Evolutionary conservation across 116 monocot genomes (phyloP).

Genomic region (Cymodocea nodosa): DNA sequence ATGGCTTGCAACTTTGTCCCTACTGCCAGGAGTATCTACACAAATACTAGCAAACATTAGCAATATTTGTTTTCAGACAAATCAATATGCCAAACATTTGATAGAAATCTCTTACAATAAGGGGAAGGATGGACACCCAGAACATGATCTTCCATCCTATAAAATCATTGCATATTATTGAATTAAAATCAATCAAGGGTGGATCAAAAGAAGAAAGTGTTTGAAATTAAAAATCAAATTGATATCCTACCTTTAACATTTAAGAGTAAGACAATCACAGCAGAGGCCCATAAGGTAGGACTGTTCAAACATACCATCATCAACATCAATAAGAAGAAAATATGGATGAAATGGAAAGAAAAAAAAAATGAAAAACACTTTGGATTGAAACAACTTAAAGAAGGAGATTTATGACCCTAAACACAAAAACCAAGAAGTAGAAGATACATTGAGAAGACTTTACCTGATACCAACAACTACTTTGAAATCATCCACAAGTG

Average conservation of each 20-base stretch:
- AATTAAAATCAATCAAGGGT: not conserved
- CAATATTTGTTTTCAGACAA: too few species aligned
- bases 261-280: slow-evolving; percentile 57
- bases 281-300: slow-evolving; percentile 60
- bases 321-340: too few species aligned
- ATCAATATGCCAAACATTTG: too few species aligned
- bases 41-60: too few species aligned
- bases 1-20: slow-evolving; percentile 28
- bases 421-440: too few species aligned
- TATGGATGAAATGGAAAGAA: too few species aligned
- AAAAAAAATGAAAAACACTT: too few species aligned
- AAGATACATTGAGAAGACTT: not conserved
- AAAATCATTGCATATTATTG: not conserved
- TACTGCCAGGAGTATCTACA: slow-evolving; percentile 18
- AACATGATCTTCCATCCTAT: slow-evolving; percentile 61
- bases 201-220: not conserved
- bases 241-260: slow-evolving; percentile 60
- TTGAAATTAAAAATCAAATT: not conserved
- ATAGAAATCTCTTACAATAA: slow-evolving; percentile 32
- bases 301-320: slow-evolving; percentile 19
- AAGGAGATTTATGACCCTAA: too few species aligned
- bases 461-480: slow-evolving; percentile 76
- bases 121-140: slow-evolving; percentile 65
- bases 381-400: too few species aligned
- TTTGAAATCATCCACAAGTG: slow-evolving; percentile 82